A percentile compares a stretch with the other conserved stretches of the same genome.
phyloP scores from a whole-genome alignment of 1,284 basidiomycete genomes.

The Trichosporon ovoides region DNA sequence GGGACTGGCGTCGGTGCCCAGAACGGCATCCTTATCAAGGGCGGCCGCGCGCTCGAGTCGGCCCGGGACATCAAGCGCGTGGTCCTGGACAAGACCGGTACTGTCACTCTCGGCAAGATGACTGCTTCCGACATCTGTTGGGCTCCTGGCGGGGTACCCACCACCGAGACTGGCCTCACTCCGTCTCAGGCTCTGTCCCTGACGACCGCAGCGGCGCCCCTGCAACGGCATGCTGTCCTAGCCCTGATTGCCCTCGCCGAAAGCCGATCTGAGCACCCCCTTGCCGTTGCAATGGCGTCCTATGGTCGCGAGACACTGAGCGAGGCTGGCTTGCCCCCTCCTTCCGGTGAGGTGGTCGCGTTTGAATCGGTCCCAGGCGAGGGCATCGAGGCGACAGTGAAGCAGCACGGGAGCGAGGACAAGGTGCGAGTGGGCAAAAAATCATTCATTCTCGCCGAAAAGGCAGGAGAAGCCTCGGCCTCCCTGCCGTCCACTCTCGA shows the following conservation, averaged over 20 bases:
- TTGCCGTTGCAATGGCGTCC: constrained; percentile 82
- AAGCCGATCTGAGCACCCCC: constrained; percentile 87
- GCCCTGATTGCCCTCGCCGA: constrained; percentile 82
- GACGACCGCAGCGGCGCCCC: constrained; percentile 41
- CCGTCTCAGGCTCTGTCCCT: constrained; percentile 38
- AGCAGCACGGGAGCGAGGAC: constrained; percentile 48
- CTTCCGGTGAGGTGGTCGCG: constrained; percentile 49
- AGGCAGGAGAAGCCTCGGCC: constrained; percentile 28
- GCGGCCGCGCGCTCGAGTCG: constrained; percentile 88
- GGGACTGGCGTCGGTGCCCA: constrained; percentile 95
- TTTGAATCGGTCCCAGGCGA: constrained; percentile 88
- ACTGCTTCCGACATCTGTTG: constrained; percentile 69
- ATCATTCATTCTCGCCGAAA: constrained; percentile 55
- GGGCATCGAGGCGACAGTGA: constrained; percentile 70
- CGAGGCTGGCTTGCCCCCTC: constrained; percentile 52
- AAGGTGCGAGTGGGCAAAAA: constrained; percentile 68
- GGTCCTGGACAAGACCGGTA: constrained; percentile 96
- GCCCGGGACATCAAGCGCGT: constrained; percentile 75
- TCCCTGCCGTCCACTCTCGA: constrained; percentile 57
- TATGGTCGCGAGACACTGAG: constrained; percentile 67
- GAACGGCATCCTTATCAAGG: constrained; percentile 98
- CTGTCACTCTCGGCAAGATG: constrained; percentile 82
- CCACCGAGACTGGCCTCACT: constrained; percentile 23
- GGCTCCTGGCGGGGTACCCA: constrained; percentile 52
- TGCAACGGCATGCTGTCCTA: constrained; percentile 59